phyloP scores from a whole-genome alignment of 768 basidiomycete species.

The Naganishia onofrii region DNA sequence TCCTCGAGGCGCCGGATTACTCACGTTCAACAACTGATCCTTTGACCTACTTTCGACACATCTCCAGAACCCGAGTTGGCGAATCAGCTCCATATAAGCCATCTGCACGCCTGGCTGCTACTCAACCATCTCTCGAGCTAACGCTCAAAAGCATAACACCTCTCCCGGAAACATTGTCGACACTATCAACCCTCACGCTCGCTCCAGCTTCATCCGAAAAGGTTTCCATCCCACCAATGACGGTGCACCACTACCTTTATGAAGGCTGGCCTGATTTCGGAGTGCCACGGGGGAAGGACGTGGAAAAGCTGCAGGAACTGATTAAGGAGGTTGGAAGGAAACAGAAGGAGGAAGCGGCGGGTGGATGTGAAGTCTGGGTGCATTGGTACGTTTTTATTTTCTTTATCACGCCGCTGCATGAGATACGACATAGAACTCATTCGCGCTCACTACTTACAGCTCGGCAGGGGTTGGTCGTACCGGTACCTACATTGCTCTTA shows the following conservation, averaged over 20 bases:
- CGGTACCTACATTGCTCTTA: conserved; percentile 50
- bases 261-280: conserved; percentile 50
- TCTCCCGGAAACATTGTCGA: neutral
- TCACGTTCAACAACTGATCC: neutral
- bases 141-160: conserved; percentile 5
- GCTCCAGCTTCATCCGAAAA: neutral
- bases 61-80: conserved; percentile 2
- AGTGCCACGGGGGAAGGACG: conserved; percentile 39
- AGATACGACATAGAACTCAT: conserved; percentile 35
- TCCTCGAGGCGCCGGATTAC: too few relatives aligned
- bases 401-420: neutral
- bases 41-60: neutral
- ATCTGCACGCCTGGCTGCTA: neutral
- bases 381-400: conserved; percentile 37
- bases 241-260: conserved; percentile 43
- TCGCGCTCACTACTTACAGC: conserved; percentile 26
- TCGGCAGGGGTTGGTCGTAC: conserved; percentile 53
- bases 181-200: conserved; percentile 14
- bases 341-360: conserved; percentile 29
- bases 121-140: conserved; percentile 1
- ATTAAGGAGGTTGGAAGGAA: conserved; percentile 31
- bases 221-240: conserved; percentile 15
- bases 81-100: conserved; percentile 23
- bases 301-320: conserved; percentile 37
- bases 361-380: conserved; percentile 46